phyloP scores from a whole-genome alignment of 1,284 basidiomycete species.

The Cryptococcus jaspeensis region DNA sequence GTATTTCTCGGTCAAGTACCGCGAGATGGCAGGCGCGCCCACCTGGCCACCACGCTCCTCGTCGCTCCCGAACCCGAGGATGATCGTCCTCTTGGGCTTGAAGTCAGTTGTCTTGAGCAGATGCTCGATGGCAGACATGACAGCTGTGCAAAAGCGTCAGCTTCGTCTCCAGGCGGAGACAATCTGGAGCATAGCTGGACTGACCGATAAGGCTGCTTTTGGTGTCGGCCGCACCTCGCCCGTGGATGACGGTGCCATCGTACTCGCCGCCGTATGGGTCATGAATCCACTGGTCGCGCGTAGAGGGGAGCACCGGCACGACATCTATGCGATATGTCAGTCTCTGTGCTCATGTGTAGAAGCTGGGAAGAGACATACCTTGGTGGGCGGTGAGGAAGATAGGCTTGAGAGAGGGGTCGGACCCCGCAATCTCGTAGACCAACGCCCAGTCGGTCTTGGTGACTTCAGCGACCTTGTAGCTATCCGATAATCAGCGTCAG shows the following conservation, averaged over 20 bases:
- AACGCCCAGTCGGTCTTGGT: constrained; percentile 61
- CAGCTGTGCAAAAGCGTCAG: constrained; percentile 33
- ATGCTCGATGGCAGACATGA: constrained; percentile 59
- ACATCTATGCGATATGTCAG: constrained; percentile 52
- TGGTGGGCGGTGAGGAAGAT: constrained; percentile 66
- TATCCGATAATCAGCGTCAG: constrained; percentile 2
- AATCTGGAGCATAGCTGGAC: not conserved
- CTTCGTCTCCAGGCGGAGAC: not conserved
- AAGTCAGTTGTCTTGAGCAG: constrained; percentile 56
- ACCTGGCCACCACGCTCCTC: constrained; percentile 54
- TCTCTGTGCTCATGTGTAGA: not conserved
- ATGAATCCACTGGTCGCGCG: constrained; percentile 59
- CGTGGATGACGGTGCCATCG: constrained; percentile 61
- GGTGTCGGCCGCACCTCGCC: constrained; percentile 62
- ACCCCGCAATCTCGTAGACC: constrained; percentile 64
- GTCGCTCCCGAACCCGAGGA: constrained; percentile 57
- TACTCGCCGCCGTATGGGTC: constrained; percentile 64
- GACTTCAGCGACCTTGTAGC: constrained; percentile 55
- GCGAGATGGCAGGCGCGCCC: constrained; percentile 47
- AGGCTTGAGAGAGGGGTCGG: constrained; percentile 60
- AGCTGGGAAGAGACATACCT: constrained; percentile 46
- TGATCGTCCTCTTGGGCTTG: constrained; percentile 52
- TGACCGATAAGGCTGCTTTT: constrained; percentile 59
- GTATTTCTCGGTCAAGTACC: constrained; percentile 48
- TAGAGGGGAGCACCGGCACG: constrained; percentile 60